Evolutionary conservation across 2,329 filamentous ascomycete species (phyloP).

Genomic region (Fonsecaea erecta): DNA sequence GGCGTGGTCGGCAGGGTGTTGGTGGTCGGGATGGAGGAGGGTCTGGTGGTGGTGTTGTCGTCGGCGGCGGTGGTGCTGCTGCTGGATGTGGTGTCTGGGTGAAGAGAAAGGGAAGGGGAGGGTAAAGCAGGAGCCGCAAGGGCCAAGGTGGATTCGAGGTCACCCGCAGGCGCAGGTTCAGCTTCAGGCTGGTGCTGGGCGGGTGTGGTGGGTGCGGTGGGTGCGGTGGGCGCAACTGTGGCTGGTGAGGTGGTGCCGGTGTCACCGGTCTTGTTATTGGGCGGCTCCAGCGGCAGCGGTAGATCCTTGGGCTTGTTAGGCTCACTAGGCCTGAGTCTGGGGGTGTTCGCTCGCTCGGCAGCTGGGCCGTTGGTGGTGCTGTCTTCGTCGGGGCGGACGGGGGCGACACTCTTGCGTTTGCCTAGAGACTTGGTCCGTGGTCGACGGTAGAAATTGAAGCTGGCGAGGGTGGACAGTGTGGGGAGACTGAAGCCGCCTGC

Average conservation of each 20-base stretch:
- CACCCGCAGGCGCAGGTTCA: no score
- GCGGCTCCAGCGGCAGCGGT: constrained; percentile 4
- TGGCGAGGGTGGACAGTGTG: constrained; percentile 18
- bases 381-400: constrained; percentile 10
- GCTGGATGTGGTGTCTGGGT: constrained; percentile 26
- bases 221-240: constrained; percentile 5
- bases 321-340: background rate
- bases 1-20: constrained; percentile 4
- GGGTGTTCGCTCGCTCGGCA: background rate
- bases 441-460: constrained; percentile 22
- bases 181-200: constrained; percentile 1
- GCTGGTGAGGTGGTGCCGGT: constrained; percentile 8
- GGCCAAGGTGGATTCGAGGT: constrained; percentile 1
- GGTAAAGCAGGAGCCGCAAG: constrained; percentile 17
- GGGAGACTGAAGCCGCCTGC: constrained; percentile 21
- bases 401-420: constrained; percentile 3
- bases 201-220: constrained; percentile 2
- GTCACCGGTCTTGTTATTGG: constrained; percentile 9
- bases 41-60: constrained; percentile 9
- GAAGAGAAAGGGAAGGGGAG: constrained; percentile 29
- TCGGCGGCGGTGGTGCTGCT: constrained; percentile 12
- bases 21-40: constrained; percentile 2
- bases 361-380: background rate
- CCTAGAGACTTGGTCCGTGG: constrained; percentile 17
- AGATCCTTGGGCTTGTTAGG: background rate